Percentiles rank a stretch among this genome's conserved stretches.
These are phyloP conservation scores for Lentinula boryana DNA, from an alignment of 768 basidiomycete species.

Conservation along the genomic window DNA sequence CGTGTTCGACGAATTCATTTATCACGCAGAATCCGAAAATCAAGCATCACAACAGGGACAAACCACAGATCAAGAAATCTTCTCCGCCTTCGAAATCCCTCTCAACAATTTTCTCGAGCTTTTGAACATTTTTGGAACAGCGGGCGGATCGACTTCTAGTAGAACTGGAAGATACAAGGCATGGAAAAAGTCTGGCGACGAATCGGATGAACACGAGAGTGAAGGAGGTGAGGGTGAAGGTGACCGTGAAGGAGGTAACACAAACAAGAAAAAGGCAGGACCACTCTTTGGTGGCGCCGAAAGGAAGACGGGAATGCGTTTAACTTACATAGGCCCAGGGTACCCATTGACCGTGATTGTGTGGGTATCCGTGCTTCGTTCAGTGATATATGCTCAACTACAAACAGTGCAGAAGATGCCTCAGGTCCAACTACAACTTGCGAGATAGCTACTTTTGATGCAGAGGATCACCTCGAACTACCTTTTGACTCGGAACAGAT, in stretches of 20 bases:
- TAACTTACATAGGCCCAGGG: constrained; percentile 76
- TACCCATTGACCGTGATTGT: constrained; percentile 73
- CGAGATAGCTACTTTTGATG: constrained; percentile 79
- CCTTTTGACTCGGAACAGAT: constrained; percentile 66
- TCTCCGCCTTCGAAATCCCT: constrained; percentile 70
- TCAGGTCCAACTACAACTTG: constrained; percentile 82
- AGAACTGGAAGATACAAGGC: constrained; percentile 35
- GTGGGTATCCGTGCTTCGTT: constrained; percentile 36
- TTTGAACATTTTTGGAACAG: constrained; percentile 90
- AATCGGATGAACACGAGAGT: constrained; percentile 34
- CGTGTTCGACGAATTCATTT: constrained; percentile 78
- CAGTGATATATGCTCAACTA: background rate
- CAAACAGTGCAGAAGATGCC: constrained; percentile 64
- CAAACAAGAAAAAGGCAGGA: constrained; percentile 11
- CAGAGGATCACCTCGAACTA: constrained; percentile 77
- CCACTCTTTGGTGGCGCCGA: constrained; percentile 47
- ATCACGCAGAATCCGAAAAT: constrained; percentile 35
- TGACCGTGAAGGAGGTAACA: constrained; percentile 9
- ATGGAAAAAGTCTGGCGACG: constrained; percentile 44
- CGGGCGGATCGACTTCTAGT: constrained; percentile 33
- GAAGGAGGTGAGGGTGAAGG: constrained; percentile 28
- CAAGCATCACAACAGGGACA: constrained; percentile 22
- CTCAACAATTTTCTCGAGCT: constrained; percentile 84
- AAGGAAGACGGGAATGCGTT: constrained; percentile 78
- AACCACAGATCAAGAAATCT: constrained; percentile 17